These are phyloP conservation scores for Fonsecaea nubica DNA, from an alignment of 2,329 filamentous ascomycete genomes.

Conservation along the genomic window DNA sequence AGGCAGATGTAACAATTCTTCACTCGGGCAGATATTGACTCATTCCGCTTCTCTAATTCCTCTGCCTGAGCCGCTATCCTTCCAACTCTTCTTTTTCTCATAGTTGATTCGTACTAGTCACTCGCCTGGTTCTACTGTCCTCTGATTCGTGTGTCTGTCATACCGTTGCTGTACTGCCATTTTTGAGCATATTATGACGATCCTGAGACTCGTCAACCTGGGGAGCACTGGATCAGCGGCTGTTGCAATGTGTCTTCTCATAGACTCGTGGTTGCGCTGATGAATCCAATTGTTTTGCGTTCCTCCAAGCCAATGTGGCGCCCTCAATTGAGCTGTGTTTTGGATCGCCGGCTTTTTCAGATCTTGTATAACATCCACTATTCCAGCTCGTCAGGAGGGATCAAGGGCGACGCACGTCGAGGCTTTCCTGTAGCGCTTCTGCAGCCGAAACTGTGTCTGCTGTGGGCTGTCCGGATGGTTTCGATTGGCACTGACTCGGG, in stretches of 20 bases:
- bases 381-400: not conserved
- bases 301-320: not conserved
- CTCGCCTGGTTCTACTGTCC: not conserved
- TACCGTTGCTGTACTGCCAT: not conserved
- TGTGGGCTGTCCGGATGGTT: not conserved
- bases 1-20: conserved; percentile 40
- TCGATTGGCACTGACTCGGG: not conserved
- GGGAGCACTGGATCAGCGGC: not conserved
- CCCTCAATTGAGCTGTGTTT: not conserved
- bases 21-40: conserved; percentile 24
- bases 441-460: not conserved
- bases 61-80: not conserved
- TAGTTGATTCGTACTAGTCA: not conserved
- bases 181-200: not conserved
- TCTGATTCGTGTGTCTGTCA: not conserved
- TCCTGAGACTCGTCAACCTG: not conserved
- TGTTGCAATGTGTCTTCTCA: not conserved
- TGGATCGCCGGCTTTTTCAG: not conserved
- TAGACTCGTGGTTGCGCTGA: not conserved
- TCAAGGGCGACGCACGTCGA: too few species aligned
- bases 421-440: not conserved
- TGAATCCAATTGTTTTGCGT: not conserved
- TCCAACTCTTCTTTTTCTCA: not conserved
- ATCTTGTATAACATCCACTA: not conserved
- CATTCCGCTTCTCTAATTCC: not conserved